Evolutionary conservation across 2,329 filamentous ascomycete genomes (phyloP), one percentile per base, ranked within the genome.

Genomic region (Dryadomyces sulphureus): DNA sequence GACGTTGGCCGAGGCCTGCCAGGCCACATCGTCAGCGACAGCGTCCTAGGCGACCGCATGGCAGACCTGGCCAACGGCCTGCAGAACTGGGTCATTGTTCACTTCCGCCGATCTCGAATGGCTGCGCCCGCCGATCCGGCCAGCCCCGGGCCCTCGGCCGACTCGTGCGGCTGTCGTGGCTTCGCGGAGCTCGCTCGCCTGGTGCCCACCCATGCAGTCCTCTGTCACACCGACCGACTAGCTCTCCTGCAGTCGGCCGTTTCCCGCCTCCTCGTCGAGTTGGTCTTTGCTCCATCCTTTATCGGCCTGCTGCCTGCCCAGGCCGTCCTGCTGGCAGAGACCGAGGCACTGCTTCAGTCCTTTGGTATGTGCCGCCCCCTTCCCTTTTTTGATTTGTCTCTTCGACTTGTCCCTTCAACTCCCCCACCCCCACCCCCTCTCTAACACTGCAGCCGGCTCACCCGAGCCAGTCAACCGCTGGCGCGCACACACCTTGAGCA

Each of bases 21-120:
- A 8, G 34, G 34, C 11, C 16, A 36, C 14, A n/a, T 79, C 58
- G 67, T 65, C 46, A 79, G 77, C 50, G 82, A 87, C 55, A 77
- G 81, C 59, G 75, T 77, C 11, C 73, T 86, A 56, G 72, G 67
- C 2, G 75, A 81, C 43, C 67, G 69, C 9, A 75, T 83, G 66
- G 66, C 70, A 43, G 68, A 72, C 48, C 59, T 86, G 41, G 74
- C 75, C 19, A 81, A 84, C 54, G 74, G 79, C 21, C 61, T 84
- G 53, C 80, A 85, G 62, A 84, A 86, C 54, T 87, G 81, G 81
- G 74, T 81, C 4, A 77, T 86, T 54, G 72, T 74, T 22, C 75
- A 82, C 57, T 86, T 82, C 52, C 69, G 81, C 44, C 74, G 73
- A 50, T 68, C 72, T 12, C 11, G 16, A 7, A 36, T 36, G 34